phyloP scores from a whole-genome alignment of 371 early-diverging fungal genomes.

The Mortierella sp. region DNA sequence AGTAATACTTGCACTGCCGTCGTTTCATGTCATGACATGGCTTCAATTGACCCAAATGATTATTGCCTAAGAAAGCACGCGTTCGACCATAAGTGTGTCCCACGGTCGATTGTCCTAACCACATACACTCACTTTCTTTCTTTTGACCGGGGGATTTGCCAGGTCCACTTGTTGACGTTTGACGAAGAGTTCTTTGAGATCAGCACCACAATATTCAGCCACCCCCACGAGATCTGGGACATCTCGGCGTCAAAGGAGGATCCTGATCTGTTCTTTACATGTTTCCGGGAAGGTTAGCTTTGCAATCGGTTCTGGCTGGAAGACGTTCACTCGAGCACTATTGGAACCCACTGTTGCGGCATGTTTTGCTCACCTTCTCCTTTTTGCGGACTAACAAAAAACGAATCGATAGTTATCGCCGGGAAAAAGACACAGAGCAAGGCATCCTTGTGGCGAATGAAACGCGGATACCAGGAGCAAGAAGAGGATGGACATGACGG shows the following conservation, averaged over 20 bases:
- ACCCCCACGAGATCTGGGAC: constrained; percentile 80
- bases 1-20: constrained; percentile 51
- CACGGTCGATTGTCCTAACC: background rate
- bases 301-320: background rate
- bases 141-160: background rate
- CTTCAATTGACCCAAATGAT: background rate
- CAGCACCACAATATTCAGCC: constrained; percentile 72
- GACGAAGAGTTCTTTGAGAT: constrained; percentile 64
- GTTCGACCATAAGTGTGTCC: too few species aligned
- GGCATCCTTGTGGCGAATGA: constrained; percentile 57
- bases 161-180: constrained; percentile 51
- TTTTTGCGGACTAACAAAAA: background rate
- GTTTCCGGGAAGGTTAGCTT: constrained; percentile 66
- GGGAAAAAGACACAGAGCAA: constrained; percentile 46
- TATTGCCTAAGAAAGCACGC: background rate
- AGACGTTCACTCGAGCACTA: background rate
- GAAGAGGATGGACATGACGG: constrained; percentile 35
- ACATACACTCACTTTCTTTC: background rate
- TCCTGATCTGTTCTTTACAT: constrained; percentile 75
- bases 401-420: constrained; percentile 31
- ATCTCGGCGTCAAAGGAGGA: constrained; percentile 76
- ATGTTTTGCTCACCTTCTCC: background rate
- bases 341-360: background rate
- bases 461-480: constrained; percentile 16
- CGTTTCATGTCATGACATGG: too few species aligned